Percentiles rank a stretch among this genome's conserved stretches.
These are phyloP conservation scores for Calocera viscosa DNA, from an alignment of 768 basidiomycete species.

Conservation along the genomic window DNA sequence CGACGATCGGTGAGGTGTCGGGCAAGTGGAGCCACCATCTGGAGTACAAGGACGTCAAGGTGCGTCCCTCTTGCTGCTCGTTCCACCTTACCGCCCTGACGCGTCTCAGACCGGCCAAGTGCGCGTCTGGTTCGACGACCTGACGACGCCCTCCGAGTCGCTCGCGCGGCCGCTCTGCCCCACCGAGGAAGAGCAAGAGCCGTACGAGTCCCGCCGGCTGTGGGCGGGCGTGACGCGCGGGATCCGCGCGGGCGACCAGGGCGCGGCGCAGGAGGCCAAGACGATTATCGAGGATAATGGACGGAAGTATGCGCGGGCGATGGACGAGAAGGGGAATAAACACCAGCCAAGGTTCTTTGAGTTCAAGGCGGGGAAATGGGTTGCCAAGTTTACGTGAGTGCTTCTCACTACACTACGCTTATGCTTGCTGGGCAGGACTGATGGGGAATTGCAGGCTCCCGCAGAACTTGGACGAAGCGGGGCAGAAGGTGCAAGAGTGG, in stretches of 20 bases:
- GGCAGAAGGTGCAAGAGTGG: slow-evolving; percentile 58
- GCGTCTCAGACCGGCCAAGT: slow-evolving; percentile 46
- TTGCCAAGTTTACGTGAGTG: slow-evolving; percentile 62
- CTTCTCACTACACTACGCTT: background rate
- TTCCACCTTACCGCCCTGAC: background rate
- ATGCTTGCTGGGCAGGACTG: slow-evolving; percentile 14
- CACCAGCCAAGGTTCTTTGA: slow-evolving; percentile 76
- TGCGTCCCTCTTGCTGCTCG: slow-evolving; percentile 24
- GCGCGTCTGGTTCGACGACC: slow-evolving; percentile 73
- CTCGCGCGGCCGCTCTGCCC: slow-evolving; percentile 73
- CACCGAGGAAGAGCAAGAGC: slow-evolving; percentile 76
- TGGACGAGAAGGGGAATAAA: slow-evolving; percentile 59
- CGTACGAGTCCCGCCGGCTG: slow-evolving; percentile 79
- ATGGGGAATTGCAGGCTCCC: slow-evolving; percentile 38
- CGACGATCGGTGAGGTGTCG: slow-evolving; percentile 69
- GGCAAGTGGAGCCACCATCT: slow-evolving; percentile 87
- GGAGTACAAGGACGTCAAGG: slow-evolving; percentile 66
- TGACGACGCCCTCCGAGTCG: slow-evolving; percentile 51
- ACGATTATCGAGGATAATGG: slow-evolving; percentile 82
- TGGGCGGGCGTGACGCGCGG: slow-evolving; percentile 79
- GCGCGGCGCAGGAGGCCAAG: slow-evolving; percentile 84
- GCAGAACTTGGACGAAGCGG: slow-evolving; percentile 53
- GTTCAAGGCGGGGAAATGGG: slow-evolving; percentile 63
- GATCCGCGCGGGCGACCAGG: slow-evolving; percentile 82
- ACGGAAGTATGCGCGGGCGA: slow-evolving; percentile 58